phyloP scores from a whole-genome alignment of 106 monocot species.

The Platanthera zijinensis region DNA sequence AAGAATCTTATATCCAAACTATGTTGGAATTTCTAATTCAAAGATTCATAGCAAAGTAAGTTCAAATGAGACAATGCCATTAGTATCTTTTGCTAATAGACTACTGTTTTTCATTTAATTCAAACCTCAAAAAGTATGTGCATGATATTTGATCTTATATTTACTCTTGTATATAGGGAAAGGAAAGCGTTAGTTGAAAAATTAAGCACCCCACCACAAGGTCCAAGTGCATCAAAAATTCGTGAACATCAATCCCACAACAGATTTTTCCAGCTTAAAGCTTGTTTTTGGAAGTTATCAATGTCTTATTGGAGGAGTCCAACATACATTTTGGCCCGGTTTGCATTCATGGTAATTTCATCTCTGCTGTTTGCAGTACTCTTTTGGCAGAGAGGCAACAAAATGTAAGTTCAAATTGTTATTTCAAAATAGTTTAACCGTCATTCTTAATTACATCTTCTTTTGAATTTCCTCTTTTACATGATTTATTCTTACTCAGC shows the following conservation, averaged over 20 bases:
- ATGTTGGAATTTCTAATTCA: too few species aligned
- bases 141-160: not conserved
- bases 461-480: too few species aligned
- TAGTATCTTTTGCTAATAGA: too few species aligned
- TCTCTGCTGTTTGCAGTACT: conserved; percentile 2
- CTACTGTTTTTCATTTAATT: too few species aligned
- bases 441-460: too few species aligned
- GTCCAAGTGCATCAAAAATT: conserved; percentile 5
- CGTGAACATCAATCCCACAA: conserved; percentile 3
- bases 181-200: not conserved
- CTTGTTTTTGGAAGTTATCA: conserved; percentile 13
- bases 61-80: too few species aligned
- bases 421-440: too few species aligned
- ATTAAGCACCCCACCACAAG: conserved; percentile 1
- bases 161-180: conserved; percentile 1
- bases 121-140: too few species aligned
- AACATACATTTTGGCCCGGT: conserved; percentile 8
- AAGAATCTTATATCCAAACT: too few species aligned
- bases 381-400: conserved; percentile 13
- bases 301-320: conserved; percentile 21
- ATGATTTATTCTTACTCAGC: too few species aligned
- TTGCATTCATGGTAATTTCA: not conserved
- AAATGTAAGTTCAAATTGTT: conserved; percentile 7
- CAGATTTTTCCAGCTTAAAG: conserved; percentile 7
- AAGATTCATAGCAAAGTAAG: too few species aligned